Conservation (phyloP, 768 basidiomycete genomes). For the Russula emetica region DNA sequence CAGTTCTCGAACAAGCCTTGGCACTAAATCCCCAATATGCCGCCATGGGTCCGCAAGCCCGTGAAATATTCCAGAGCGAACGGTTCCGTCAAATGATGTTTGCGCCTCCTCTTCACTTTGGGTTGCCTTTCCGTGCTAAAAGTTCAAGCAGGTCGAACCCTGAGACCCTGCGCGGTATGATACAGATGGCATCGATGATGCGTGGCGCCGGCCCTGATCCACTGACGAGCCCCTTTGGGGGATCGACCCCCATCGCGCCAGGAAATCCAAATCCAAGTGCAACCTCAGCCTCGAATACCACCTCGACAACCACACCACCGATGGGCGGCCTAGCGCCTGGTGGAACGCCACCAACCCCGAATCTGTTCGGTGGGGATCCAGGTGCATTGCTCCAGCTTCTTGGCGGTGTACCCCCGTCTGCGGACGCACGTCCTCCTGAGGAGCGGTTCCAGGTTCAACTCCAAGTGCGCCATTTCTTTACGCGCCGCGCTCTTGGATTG, state of each 20-base stretch:
- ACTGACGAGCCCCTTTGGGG: constrained; percentile 26
- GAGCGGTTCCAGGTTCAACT: constrained; percentile 89
- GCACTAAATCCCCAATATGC: constrained; percentile 73
- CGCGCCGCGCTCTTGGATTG: not conserved
- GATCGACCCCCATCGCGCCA: constrained; percentile 52
- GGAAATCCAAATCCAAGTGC: constrained; percentile 51
- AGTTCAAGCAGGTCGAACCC: constrained; percentile 58
- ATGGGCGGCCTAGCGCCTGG: constrained; percentile 30
- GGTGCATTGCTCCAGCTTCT: constrained; percentile 44
- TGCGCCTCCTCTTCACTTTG: not conserved
- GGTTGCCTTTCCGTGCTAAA: constrained; percentile 11
- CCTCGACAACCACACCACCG: constrained; percentile 24
- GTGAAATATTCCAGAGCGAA: constrained; percentile 72
- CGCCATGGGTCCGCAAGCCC: constrained; percentile 73
- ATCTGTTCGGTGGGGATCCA: constrained; percentile 36
- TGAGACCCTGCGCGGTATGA: constrained; percentile 65
- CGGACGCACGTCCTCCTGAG: constrained; percentile 75
- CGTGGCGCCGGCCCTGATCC: constrained; percentile 39
- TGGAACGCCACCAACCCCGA: constrained; percentile 26
- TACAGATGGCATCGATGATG: constrained; percentile 65
- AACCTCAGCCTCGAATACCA: constrained; percentile 29
- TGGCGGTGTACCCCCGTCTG: constrained; percentile 43
- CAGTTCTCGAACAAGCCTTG: constrained; percentile 84
- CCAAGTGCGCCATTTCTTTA: constrained; percentile 46
- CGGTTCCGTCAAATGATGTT: constrained; percentile 75